Percentiles rank a stretch among this genome's conserved stretches.
These are phyloP conservation scores for Ceratobasidium sp. DNA, from an alignment of 1,284 basidiomycete species.

Conservation along the genomic window DNA sequence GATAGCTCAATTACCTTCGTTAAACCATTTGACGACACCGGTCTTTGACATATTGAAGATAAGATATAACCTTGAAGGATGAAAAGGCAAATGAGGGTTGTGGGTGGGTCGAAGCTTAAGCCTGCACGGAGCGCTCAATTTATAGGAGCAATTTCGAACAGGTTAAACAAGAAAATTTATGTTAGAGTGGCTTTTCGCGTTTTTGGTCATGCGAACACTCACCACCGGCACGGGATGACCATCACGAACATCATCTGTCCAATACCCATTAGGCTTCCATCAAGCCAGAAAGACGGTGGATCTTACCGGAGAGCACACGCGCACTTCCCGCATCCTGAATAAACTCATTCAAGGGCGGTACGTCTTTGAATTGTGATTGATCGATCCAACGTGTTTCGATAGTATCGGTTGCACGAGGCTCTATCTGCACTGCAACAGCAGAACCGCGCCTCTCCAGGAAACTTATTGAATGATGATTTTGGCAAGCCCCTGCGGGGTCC, in stretches of 20 bases:
- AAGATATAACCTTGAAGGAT: not conserved
- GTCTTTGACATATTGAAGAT: conserved; percentile 14
- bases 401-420: conserved; percentile 12
- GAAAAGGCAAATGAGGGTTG: not conserved
- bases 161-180: not conserved
- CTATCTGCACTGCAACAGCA: not conserved
- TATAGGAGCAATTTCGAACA: not conserved
- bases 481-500: not conserved
- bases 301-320: conserved; percentile 8
- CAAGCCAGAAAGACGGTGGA: conserved; percentile 7
- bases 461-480: not conserved
- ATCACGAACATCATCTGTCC: not conserved
- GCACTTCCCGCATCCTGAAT: conserved; percentile 8
- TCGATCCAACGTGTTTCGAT: conserved; percentile 30
- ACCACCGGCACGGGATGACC: not conserved
- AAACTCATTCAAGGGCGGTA: not conserved
- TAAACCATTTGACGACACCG: conserved; percentile 28
- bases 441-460: not conserved
- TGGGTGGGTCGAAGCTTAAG: too few species aligned
- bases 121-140: not conserved
- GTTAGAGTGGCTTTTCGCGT: not conserved
- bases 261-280: conserved; percentile 9
- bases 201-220: not conserved
- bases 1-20: conserved; percentile 14
- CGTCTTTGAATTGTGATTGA: conserved; percentile 12